Conservation (phyloP, 805 yeast genomes). For the Saccharomyces eubayanus region DNA sequence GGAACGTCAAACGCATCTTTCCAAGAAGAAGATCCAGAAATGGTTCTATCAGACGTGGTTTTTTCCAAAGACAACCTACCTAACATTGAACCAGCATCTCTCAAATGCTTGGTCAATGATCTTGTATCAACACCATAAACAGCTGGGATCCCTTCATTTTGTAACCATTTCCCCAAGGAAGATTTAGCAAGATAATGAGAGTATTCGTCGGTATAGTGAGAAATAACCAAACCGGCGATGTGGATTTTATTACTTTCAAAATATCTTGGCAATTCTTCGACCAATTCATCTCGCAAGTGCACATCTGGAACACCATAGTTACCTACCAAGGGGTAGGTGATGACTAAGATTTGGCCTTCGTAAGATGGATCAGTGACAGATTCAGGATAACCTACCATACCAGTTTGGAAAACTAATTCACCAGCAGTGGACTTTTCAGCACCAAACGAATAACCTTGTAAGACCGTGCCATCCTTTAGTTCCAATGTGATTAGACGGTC, state of each 20-base stretch:
- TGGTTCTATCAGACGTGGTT: slow-evolving; percentile 26
- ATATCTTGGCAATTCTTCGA: slow-evolving; percentile 74
- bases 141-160: slow-evolving; percentile 88
- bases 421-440: slow-evolving; percentile 85
- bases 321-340: slow-evolving; percentile 94
- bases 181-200: slow-evolving; percentile 91
- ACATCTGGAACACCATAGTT: slow-evolving; percentile 98
- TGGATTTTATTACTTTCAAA: slow-evolving; percentile 91
- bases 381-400: slow-evolving; percentile 99
- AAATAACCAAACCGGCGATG: slow-evolving; percentile 92
- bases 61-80: slow-evolving; percentile 75
- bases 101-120: slow-evolving; percentile 83
- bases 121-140: slow-evolving; percentile 97
- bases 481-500: slow-evolving; percentile 82
- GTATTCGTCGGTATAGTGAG: slow-evolving; percentile 92
- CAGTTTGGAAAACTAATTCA: slow-evolving; percentile 97
- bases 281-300: slow-evolving; percentile 60
- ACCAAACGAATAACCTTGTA: slow-evolving; percentile 96
- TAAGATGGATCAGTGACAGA: slow-evolving; percentile 97
- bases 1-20: slow-evolving; percentile 56
- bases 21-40: slow-evolving; percentile 43
- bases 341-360: slow-evolving; percentile 93
- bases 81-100: slow-evolving; percentile 86
- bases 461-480: slow-evolving; percentile 73
- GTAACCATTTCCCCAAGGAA: slow-evolving; percentile 88